phyloP scores from a whole-genome alignment of 306 rosid genomes.

The Gastrolobium bilobum region DNA sequence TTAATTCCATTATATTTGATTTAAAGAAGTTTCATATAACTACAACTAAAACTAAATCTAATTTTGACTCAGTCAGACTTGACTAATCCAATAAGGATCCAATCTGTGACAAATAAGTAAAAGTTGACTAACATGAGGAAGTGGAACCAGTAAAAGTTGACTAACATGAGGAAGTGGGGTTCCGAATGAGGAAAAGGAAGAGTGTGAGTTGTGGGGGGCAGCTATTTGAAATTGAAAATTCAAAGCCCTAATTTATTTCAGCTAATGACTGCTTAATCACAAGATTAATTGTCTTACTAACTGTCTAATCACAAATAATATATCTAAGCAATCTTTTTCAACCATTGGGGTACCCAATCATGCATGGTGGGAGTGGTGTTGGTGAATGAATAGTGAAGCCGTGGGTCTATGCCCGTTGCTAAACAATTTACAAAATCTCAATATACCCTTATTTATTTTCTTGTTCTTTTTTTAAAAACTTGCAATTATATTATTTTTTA shows the following conservation, averaged over 20 bases:
- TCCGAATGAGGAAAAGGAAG: constrained; percentile 24
- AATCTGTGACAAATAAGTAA: background rate
- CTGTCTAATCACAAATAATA: constrained; percentile 45
- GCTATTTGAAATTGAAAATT: constrained; percentile 37
- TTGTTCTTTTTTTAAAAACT: background rate
- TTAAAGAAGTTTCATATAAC: background rate
- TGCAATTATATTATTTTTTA: no score
- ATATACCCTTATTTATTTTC: background rate
- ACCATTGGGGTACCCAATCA: background rate
- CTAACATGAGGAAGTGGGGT: constrained; percentile 19
- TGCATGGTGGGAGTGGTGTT: background rate
- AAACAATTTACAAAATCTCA: background rate
- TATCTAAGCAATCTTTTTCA: constrained; percentile 24
- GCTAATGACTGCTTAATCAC: constrained; percentile 54
- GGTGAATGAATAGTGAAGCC: constrained; percentile 27
- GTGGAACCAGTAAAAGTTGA: constrained; percentile 3
- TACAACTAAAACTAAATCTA: background rate
- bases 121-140: constrained; percentile 4
- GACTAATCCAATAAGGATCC: constrained; percentile 8
- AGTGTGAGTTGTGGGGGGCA: constrained; percentile 28
- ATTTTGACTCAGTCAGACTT: background rate
- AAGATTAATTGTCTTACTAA: constrained; percentile 48
- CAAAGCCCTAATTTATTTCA: background rate
- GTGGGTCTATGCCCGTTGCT: background rate
- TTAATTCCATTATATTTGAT: background rate